Base-by-base conservation (phyloP, 169 alveolate species). In the Plasmodium ovale region DNA sequence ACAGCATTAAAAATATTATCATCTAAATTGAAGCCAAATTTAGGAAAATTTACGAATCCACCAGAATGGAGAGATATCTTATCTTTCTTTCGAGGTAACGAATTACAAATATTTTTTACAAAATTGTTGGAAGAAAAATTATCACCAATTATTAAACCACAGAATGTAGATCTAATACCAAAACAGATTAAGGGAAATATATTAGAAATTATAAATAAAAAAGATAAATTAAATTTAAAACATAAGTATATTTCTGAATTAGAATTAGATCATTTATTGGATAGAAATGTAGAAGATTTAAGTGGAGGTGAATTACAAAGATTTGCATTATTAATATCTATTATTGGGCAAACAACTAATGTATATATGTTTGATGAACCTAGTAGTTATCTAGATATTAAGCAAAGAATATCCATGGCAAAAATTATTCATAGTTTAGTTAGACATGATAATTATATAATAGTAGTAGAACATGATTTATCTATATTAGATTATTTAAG, bases 331-430 rank as follows among this genome's bases (percentile, higher is more conserved):
- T 94, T 98, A 25, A 99, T 98, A 44, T 98, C 98, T 14, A 95
- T 98, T n/a, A 94, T 97, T 59, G 90, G 90, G 5, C 97, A 96
- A 88, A 95, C 97, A 60, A 96, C 98, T 23, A 97, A 97, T 70
- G 99, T 98, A 51, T 97, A 97, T 84, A 98, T 98, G 99, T 98
- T 98, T 89, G 99, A 99, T 92, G 99, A 99, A 95, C 99, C 99
- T 0, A 96, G 99, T 69, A 97, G 99, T 54, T 99, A 99, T 93
- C 95, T 98, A 70, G 99, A 99, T 94, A 99, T 99, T 19, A 97
- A 95, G 89, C 99, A 98, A 92, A 94, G 99, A 65, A 96, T 99
- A 16, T 95, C 96, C 31, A 99, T 99, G 47, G 99, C 99, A 10
- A 92, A 93, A 49, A 96, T 97, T 27, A 98, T 98, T 27, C 95